Conservation (phyloP, 148 eudicot species). For the Talinum fruticosum region DNA sequence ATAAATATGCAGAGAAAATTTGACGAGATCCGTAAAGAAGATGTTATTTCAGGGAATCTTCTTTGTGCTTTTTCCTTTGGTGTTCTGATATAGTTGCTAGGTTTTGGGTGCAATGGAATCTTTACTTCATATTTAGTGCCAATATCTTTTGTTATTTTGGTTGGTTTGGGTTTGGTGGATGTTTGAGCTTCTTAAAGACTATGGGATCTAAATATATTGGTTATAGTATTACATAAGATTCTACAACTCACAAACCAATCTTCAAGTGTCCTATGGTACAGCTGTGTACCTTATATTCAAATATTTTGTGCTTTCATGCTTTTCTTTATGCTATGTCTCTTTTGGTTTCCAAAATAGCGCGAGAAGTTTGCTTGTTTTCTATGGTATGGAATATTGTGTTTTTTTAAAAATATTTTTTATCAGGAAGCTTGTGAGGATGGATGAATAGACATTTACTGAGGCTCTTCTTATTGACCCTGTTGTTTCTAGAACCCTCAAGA, state of each 20-base stretch:
- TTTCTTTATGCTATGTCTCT: slow-evolving; percentile 14
- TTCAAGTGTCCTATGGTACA: slow-evolving; percentile 18
- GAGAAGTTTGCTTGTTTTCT: slow-evolving; percentile 28
- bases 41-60: too few species aligned
- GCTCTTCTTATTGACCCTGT: slow-evolving; percentile 22
- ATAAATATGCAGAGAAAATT: not conserved
- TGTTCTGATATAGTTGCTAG: not conserved
- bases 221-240: slow-evolving; percentile 23
- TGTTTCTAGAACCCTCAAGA: slow-evolving; percentile 10
- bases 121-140: not conserved
- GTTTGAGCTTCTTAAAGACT: slow-evolving; percentile 19
- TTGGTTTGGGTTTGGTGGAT: not conserved
- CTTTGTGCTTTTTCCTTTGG: not conserved
- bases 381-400: slow-evolving; percentile 54
- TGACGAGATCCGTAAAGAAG: not conserved
- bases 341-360: not conserved
- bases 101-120: not conserved
- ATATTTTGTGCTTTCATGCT: not conserved
- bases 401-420: slow-evolving; percentile 51
- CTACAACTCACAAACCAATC: slow-evolving; percentile 20
- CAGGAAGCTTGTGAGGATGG: slow-evolving; percentile 37
- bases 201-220: not conserved
- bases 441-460: not conserved
- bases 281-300: slow-evolving; percentile 11
- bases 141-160: not conserved